Evolutionary conservation across 179 eudicot genomes (phyloP).

Genomic region (Beta lomatogona): DNA sequence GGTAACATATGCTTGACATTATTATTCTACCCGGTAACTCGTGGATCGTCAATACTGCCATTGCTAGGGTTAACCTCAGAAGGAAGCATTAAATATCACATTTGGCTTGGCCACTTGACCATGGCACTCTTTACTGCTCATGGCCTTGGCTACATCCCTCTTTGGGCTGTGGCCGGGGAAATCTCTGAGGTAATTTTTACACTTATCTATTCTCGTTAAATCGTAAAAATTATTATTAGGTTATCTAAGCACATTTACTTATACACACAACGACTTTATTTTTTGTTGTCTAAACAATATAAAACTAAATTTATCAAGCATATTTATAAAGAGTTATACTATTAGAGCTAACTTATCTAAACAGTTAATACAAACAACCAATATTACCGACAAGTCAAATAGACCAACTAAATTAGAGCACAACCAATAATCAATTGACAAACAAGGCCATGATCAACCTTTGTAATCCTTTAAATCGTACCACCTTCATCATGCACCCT

Average conservation of each 20-base stretch:
- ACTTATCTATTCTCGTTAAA: neutral
- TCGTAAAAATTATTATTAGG: neutral
- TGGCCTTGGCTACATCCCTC: slow-evolving; percentile 49
- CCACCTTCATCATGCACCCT: neutral
- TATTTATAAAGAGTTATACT: no score
- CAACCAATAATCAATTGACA: neutral
- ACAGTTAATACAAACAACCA: no score
- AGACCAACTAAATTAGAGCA: no score
- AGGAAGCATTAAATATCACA: slow-evolving; percentile 67
- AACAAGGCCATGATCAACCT: neutral
- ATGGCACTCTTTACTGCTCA: slow-evolving; percentile 48
- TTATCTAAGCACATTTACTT: no score
- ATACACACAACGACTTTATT: no score
- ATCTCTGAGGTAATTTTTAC: slow-evolving; percentile 37
- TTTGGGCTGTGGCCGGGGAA: slow-evolving; percentile 43
- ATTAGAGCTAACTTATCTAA: no score
- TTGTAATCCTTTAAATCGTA: neutral
- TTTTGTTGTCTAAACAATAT: no score
- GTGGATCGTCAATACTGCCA: slow-evolving; percentile 59
- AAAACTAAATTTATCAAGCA: no score
- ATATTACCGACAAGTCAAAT: no score
- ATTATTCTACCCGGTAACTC: slow-evolving; percentile 61
- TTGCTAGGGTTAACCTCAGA: slow-evolving; percentile 65
- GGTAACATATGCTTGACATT: slow-evolving; percentile 60
- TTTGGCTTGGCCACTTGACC: slow-evolving; percentile 61